Percentiles rank a stretch among this genome's conserved stretches.
Evolutionary conservation across 2,329 filamentous ascomycete species (phyloP).

Genomic region (Pochonia chlamydosporia): DNA sequence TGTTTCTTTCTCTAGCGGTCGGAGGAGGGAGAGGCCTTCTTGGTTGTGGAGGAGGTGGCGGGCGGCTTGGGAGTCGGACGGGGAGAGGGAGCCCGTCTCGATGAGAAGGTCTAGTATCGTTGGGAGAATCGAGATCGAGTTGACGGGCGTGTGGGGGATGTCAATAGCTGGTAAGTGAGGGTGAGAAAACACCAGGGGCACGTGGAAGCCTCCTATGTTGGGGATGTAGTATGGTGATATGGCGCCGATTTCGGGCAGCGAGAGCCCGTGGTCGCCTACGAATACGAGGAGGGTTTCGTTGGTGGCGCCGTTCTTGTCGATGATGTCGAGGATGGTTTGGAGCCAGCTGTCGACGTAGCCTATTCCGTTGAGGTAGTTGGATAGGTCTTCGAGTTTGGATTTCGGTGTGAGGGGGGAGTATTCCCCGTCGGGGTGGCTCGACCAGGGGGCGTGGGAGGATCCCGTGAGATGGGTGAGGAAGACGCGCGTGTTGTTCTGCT

Average conservation of each 20-base stretch:
- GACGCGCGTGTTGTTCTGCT: constrained; percentile 23
- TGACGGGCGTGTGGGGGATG: constrained; percentile 23
- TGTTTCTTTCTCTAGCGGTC: constrained; percentile 18
- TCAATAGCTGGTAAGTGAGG: constrained; percentile 26
- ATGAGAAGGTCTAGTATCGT: constrained; percentile 29
- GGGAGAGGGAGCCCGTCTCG: constrained; percentile 24
- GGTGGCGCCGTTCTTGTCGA: constrained; percentile 23
- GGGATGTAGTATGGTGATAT: constrained; percentile 26
- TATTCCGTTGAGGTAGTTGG: constrained; percentile 25
- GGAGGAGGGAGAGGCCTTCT: constrained; percentile 29
- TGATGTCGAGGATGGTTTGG: constrained; percentile 20
- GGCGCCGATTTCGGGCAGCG: constrained; percentile 23
- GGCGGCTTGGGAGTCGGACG: constrained; percentile 17
- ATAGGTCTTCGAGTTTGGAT: constrained; percentile 21
- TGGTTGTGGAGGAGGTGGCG: constrained; percentile 26
- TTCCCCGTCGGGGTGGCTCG: constrained; percentile 20
- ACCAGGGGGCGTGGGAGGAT: constrained; percentile 28
- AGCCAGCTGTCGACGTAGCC: constrained; percentile 27
- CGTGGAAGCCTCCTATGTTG: constrained; percentile 27
- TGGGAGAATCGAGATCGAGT: constrained; percentile 25
- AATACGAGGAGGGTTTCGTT: constrained; percentile 26
- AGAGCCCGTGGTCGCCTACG: constrained; percentile 27
- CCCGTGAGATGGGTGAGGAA: constrained; percentile 30
- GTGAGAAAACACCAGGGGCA: constrained; percentile 27
- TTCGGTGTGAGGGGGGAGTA: constrained; percentile 19